Evolutionary conservation across 805 yeast species (phyloP).

Genomic region (Metschnikowia koreensis): DNA sequence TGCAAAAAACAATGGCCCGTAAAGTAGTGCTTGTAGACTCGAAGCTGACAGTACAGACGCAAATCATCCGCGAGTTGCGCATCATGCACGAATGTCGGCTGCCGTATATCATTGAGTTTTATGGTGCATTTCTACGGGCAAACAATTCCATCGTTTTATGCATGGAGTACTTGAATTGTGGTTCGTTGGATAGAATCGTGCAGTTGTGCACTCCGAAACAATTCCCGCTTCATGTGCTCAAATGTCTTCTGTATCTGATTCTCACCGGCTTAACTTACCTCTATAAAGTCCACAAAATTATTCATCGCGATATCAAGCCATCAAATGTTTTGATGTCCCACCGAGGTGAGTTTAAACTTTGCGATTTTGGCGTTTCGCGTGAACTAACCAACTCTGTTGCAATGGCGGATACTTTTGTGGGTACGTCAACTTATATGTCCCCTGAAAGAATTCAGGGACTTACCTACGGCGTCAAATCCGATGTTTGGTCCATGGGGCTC

Average conservation of each 20-base stretch:
- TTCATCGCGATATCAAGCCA: constrained; percentile 96
- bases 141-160: constrained; percentile 77
- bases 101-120: constrained; percentile 83
- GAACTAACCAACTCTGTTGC: constrained; percentile 84
- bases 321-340: constrained; percentile 87
- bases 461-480: constrained; percentile 90
- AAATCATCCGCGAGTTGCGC: constrained; percentile 81
- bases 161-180: constrained; percentile 96
- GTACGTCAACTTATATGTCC: constrained; percentile 94
- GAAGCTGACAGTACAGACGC: constrained; percentile 73
- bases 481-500: constrained; percentile 94
- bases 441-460: constrained; percentile 98
- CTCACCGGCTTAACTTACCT: constrained; percentile 78
- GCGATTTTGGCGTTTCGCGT: constrained; percentile 96
- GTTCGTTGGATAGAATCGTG: constrained; percentile 80
- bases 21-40: constrained; percentile 85
- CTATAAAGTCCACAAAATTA: constrained; percentile 80
- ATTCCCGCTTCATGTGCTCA: constrained; percentile 62
- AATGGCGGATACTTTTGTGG: constrained; percentile 93
- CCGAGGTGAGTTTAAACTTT: constrained; percentile 81
- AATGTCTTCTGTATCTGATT: constrained; percentile 73
- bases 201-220: constrained; percentile 42
- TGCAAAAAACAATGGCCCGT: constrained; percentile 85
- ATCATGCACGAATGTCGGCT: constrained; percentile 88
- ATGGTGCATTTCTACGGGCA: constrained; percentile 76